Conservation (phyloP, 1,284 basidiomycete species). For the Leccinum griseonigrum region DNA sequence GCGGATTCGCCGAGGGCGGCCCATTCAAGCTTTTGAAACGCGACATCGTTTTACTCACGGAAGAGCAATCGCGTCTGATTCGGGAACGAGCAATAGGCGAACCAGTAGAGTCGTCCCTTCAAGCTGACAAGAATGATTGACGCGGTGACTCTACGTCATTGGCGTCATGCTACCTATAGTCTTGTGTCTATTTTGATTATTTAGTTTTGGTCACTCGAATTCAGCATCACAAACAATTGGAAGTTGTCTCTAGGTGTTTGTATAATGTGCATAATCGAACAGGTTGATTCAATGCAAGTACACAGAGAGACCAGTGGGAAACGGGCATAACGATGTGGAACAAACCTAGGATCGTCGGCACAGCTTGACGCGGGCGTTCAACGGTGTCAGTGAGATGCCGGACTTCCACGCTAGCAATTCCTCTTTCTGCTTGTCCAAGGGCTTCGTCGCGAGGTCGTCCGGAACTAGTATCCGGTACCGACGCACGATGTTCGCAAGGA, state of each 20-base stretch:
- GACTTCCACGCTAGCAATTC: constrained; percentile 31
- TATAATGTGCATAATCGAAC: background rate
- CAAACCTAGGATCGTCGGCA: constrained; percentile 15
- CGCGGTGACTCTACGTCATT: background rate
- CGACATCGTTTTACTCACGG: constrained; percentile 61
- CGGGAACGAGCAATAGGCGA: constrained; percentile 5
- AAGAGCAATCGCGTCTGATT: constrained; percentile 31
- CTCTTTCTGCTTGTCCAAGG: constrained; percentile 29
- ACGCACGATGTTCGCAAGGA: constrained; percentile 32
- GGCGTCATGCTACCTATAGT: background rate
- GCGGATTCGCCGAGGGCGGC: constrained; percentile 59
- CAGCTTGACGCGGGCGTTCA: constrained; percentile 23
- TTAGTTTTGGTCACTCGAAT: background rate
- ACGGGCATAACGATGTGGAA: background rate
- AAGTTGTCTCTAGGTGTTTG: background rate
- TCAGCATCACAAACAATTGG: background rate
- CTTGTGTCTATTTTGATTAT: background rate
- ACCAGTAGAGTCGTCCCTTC: constrained; percentile 2
- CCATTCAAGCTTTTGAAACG: constrained; percentile 60
- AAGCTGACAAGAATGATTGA: constrained; percentile 8
- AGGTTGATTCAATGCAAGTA: background rate
- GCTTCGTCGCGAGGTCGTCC: constrained; percentile 28
- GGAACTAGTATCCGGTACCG: constrained; percentile 33
- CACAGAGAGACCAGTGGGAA: background rate
- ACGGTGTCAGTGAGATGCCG: constrained; percentile 32